Conservation (phyloP, 2,329 filamentous ascomycete species). For the Ilyonectria robusta region DNA sequence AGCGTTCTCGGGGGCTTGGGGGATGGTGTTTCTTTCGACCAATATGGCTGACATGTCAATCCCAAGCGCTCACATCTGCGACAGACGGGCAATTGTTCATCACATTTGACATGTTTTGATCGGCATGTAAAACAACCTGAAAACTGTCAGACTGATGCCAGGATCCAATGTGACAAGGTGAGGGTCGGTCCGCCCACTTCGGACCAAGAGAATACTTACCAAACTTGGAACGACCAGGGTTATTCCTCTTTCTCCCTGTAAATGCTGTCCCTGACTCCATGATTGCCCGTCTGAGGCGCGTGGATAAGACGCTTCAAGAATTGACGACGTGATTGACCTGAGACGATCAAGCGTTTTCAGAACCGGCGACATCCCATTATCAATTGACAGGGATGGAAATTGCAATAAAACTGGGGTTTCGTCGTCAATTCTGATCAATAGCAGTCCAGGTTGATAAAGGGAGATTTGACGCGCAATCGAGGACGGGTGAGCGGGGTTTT, state of each 20-base stretch:
- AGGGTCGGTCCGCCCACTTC: background rate
- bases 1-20: background rate
- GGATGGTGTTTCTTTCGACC: background rate
- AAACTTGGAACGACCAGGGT: slow-evolving; percentile 14
- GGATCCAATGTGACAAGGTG: background rate
- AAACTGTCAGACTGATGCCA: background rate
- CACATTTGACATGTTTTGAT: slow-evolving; percentile 15
- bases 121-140: slow-evolving; percentile 13
- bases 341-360: too few species aligned
- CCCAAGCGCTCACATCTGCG: slow-evolving; percentile 10
- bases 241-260: slow-evolving; percentile 4
- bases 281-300: background rate
- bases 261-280: background rate
- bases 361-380: too few species aligned
- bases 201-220: slow-evolving; percentile 3
- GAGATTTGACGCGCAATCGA: too few species aligned
- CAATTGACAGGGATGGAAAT: too few species aligned
- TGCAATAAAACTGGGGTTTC: background rate
- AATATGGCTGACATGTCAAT: slow-evolving; percentile 10
- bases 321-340: background rate
- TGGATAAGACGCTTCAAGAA: background rate
- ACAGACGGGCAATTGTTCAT: slow-evolving; percentile 7
- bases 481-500: too few species aligned
- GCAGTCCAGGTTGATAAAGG: too few species aligned
- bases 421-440: slow-evolving; percentile 14